Conservation (phyloP, 2,329 filamentous ascomycete species). For the Thelonectria olida region DNA sequence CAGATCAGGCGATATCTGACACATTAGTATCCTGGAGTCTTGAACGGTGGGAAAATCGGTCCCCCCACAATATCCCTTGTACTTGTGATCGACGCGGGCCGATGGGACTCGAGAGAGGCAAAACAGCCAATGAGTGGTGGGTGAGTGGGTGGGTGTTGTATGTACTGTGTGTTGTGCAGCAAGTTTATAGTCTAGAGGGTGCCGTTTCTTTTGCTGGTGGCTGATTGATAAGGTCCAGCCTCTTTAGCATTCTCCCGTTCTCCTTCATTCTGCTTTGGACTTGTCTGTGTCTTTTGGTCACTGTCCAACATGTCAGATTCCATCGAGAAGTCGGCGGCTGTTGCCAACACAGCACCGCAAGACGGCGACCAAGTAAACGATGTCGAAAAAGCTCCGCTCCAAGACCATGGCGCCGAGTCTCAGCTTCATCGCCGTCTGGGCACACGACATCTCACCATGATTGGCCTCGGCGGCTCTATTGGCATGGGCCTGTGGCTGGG, state of each 20-base stretch:
- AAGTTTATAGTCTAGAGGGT: background rate
- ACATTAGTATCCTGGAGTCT: background rate
- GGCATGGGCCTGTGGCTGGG: constrained; percentile 59
- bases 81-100: background rate
- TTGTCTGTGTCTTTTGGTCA: background rate
- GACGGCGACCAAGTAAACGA: background rate
- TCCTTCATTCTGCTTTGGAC: background rate
- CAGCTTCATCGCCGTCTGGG: constrained; percentile 48
- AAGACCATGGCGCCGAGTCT: constrained; percentile 17
- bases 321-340: background rate
- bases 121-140: background rate
- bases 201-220: too few species aligned
- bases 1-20: constrained; percentile 10
- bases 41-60: background rate
- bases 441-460: constrained; percentile 63
- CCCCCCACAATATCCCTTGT: background rate
- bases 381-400: background rate
- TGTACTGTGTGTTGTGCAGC: background rate
- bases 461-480: constrained; percentile 57
- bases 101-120: background rate
- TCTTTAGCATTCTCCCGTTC: background rate
- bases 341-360: background rate
- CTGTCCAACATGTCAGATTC: constrained; percentile 9
- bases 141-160: too few species aligned
- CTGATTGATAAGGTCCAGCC: background rate